Evolutionary conservation across 176 grass and related monocot species (phyloP).

Genomic region (Carex kokanica): DNA sequence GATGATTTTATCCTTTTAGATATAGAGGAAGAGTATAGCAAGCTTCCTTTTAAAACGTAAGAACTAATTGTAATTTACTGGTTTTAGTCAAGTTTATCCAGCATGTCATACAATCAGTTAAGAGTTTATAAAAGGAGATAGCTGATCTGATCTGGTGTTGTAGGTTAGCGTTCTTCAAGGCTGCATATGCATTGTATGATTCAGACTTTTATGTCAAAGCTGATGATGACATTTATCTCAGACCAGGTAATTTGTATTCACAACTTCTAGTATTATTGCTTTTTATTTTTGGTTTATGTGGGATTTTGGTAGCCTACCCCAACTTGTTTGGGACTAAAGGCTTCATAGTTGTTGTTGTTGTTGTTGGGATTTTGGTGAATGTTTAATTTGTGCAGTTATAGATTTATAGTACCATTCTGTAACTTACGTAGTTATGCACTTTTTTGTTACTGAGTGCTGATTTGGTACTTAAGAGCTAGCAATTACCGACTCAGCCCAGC

Average conservation of each 20-base stretch:
- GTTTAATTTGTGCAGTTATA: background rate
- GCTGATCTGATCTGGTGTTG: conserved; percentile 67
- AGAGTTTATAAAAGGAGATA: conserved; percentile 9
- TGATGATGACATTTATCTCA: conserved; percentile 97
- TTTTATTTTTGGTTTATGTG: background rate
- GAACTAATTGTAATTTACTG: conserved; percentile 23
- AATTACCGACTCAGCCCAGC: background rate
- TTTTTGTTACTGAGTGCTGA: background rate
- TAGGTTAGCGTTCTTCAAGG: conserved; percentile 99
- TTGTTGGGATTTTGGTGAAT: background rate
- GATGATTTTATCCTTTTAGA: conserved; percentile 98
- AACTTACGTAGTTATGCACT: background rate
- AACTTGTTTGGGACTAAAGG: no score
- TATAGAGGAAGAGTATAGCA: conserved; percentile 90
- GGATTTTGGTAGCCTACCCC: no score
- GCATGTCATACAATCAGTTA: background rate
- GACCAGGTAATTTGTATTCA: conserved; percentile 51
- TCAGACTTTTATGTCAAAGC: conserved; percentile 99
- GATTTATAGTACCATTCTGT: background rate
- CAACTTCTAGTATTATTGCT: background rate
- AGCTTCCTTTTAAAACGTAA: conserved; percentile 97
- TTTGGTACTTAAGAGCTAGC: background rate
- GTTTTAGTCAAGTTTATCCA: background rate
- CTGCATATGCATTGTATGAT: conserved; percentile 89
- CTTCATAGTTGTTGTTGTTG: no score